Evolutionary conservation across 257 asterid genomes (phyloP), one percentile per base, ranked within the genome.

Genomic region (Cruciata laevipes): DNA sequence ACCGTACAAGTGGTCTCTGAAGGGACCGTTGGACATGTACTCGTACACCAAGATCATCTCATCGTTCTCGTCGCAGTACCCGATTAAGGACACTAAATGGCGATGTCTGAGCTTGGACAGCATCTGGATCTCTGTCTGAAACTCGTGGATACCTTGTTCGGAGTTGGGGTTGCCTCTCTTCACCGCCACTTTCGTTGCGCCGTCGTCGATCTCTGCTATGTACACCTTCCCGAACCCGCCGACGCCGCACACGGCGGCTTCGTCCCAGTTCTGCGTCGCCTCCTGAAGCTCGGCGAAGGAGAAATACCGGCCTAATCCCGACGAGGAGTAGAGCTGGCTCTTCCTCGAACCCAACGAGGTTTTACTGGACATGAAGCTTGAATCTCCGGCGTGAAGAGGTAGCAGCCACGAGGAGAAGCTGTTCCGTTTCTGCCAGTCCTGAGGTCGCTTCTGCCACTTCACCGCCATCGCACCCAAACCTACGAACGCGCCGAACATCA

Each of bases 151-250:
- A 14, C 99, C 99, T 70, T 93, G 99, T 53, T 90, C 99, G 3
- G 95, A 90, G n/a, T 86, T 94, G 0, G 97, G 96, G 71, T 93
- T 93, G 1, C 99, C 99, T 66, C 99, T 78, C 68, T 93, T 93
- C 1, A 93, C 84, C 0, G 96, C 99, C 5, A 93, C 92, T 73
- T 88, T 86, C 6, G 77, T 62, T 3, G 51, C 17, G 0, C 97
- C 96, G 49, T 86, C 95, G 24, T 90, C 89, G 24, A 88, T 83
- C 63, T 72, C 87, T 13, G 87, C 95, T 0, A 85, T 49, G 35
- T 88, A 90, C 10, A 93, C 99, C 30, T 90, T 88, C 1, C 97
- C 97, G 33, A 93, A 90, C 3, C 97, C 97, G 7, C 97, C 99
- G 23, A 90, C 95, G 6, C 99, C 97, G 4, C 88, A 80, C 20